A percentile compares a stretch with the other conserved stretches of the same genome.
Evolutionary conservation across 2,329 filamentous ascomycete species (phyloP).

Genomic region (Diaporthe citri): DNA sequence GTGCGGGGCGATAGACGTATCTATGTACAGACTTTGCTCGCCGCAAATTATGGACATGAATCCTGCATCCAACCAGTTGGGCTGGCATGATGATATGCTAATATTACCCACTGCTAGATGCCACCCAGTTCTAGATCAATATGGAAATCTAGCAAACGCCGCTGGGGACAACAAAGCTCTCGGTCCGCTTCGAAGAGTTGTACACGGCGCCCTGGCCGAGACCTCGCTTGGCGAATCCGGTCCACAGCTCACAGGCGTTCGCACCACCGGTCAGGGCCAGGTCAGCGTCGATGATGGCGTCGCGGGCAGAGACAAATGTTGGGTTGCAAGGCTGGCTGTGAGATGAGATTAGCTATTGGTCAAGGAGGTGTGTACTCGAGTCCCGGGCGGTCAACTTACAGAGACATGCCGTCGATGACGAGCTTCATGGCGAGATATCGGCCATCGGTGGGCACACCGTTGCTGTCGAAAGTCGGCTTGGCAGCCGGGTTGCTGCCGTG

Average conservation of each 20-base stretch:
- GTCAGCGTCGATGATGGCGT: slow-evolving; percentile 69
- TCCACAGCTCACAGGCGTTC: slow-evolving; percentile 67
- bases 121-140: neutral
- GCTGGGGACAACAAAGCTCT: slow-evolving; percentile 49
- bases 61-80: neutral
- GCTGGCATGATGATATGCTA: neutral
- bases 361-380: too few relatives aligned
- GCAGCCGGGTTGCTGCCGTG: slow-evolving; percentile 62
- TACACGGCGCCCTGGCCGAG: slow-evolving; percentile 57
- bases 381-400: slow-evolving; percentile 47
- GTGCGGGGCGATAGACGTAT: neutral
- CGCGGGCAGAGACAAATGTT: slow-evolving; percentile 64
- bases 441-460: slow-evolving; percentile 64
- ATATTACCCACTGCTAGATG: too few relatives aligned
- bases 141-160: slow-evolving; percentile 41
- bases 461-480: slow-evolving; percentile 55
- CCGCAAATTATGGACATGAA: neutral
- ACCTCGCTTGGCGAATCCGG: slow-evolving; percentile 68
- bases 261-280: slow-evolving; percentile 61
- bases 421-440: slow-evolving; percentile 65
- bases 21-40: neutral
- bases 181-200: slow-evolving; percentile 45
- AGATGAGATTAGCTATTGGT: too few relatives aligned
- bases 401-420: slow-evolving; percentile 63
- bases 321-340: slow-evolving; percentile 67